Evolutionary conservation across 176 grass and related monocot genomes (phyloP).

Genomic region (Triticum aestivum): DNA sequence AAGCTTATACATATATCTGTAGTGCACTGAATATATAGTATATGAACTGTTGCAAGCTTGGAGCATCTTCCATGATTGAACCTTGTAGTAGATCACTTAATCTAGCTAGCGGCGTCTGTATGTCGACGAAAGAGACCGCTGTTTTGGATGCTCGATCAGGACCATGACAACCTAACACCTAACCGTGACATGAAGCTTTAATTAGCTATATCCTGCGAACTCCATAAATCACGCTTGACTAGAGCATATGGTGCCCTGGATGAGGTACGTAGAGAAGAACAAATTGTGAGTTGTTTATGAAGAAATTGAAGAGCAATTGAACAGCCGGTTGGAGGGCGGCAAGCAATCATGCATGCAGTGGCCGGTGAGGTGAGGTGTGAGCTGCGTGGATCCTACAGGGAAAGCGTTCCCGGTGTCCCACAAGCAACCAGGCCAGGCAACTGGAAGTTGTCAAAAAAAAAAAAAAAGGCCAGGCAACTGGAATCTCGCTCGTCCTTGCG

Average conservation of each 20-base stretch:
- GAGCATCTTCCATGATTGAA: not conserved
- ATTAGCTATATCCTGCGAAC: not conserved
- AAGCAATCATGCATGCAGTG: not conserved
- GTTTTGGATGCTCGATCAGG: not conserved
- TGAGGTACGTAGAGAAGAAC: not conserved
- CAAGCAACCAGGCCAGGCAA: not conserved
- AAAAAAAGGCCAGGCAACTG: not conserved
- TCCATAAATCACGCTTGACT: not conserved
- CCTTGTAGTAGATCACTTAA: not conserved
- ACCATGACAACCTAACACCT: not conserved
- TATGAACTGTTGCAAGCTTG: not conserved
- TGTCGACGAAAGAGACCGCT: not conserved
- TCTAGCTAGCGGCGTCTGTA: not conserved
- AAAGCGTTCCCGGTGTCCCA: conserved; percentile 2
- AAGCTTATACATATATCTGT: not conserved
- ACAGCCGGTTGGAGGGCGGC: no score
- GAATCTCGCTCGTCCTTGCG: conserved; percentile 9
- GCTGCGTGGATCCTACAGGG: conserved; percentile 28
- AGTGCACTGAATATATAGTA: not conserved
- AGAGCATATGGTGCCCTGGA: no score
- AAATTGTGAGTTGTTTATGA: not conserved
- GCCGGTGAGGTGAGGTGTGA: not conserved
- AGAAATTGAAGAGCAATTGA: no score
- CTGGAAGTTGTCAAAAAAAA: no score
- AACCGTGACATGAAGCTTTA: no score